phyloP scores from a whole-genome alignment of 768 basidiomycete genomes.

The Psilocybe cubensis region DNA sequence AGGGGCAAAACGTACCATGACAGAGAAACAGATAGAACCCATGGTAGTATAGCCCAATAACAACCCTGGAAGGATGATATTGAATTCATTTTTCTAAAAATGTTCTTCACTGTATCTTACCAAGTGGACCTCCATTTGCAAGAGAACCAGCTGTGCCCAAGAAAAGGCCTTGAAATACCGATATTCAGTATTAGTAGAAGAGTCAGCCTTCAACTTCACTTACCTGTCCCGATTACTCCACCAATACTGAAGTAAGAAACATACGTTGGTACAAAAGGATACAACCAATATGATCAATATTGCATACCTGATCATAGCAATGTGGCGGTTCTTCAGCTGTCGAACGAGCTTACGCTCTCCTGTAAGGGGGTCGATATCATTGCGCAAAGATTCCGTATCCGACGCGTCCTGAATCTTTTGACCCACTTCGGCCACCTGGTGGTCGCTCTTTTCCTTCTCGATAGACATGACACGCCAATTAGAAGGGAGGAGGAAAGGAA shows the following conservation, averaged over 20 bases:
- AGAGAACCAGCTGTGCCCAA: constrained; percentile 60
- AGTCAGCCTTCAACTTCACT: background rate
- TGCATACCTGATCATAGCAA: constrained; percentile 77
- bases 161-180: constrained; percentile 55
- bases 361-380: constrained; percentile 7
- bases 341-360: constrained; percentile 45
- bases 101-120: constrained; percentile 31
- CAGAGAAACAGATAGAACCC: constrained; percentile 70
- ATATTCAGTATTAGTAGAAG: background rate
- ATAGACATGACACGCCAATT: constrained; percentile 10
- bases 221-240: constrained; percentile 64
- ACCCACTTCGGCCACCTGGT: background rate
- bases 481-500: constrained; percentile 2
- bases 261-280: background rate
- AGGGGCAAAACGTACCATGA: constrained; percentile 55
- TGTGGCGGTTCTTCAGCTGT: constrained; percentile 76
- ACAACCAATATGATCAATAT: background rate
- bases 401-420: constrained; percentile 1
- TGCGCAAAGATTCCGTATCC: constrained; percentile 19
- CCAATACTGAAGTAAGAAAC: constrained; percentile 48
- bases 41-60: constrained; percentile 70
- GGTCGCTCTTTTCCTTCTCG: constrained; percentile 18
- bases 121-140: constrained; percentile 68
- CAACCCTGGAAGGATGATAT: constrained; percentile 42
- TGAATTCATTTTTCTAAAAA: background rate